These are phyloP conservation scores for Clavispora asparagi DNA, from an alignment of 805 yeast species.

Conservation along the genomic window DNA sequence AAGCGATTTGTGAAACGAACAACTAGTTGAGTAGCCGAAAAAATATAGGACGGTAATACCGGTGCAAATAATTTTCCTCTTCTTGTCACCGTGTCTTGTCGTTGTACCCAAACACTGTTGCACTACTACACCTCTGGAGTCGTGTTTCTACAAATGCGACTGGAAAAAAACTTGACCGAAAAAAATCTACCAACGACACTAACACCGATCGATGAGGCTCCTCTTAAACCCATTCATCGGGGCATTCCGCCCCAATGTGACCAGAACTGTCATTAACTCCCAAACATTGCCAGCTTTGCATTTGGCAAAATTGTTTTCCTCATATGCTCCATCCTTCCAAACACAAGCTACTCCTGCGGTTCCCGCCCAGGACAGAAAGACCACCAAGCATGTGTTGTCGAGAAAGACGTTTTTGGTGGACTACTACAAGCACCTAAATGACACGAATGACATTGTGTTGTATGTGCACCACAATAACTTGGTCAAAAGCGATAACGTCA, in stretches of 20 bases:
- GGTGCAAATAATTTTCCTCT: too few relatives aligned
- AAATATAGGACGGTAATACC: too few relatives aligned
- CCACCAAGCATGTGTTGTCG: slow-evolving; percentile 60
- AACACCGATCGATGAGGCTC: not conserved
- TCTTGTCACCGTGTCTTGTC: too few relatives aligned
- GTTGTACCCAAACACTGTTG: too few relatives aligned
- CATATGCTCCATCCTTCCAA: not conserved
- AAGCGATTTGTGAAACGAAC: too few relatives aligned
- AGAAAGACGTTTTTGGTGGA: slow-evolving; percentile 87
- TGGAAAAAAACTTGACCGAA: not conserved
- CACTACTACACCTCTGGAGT: not conserved
- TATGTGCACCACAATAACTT: slow-evolving; percentile 84
- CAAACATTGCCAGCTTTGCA: not conserved
- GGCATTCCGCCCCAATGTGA: not conserved
- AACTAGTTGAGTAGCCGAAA: too few relatives aligned
- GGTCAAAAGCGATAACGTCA: slow-evolving; percentile 60
- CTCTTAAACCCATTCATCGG: not conserved
- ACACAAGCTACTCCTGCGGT: not conserved
- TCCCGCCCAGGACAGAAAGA: slow-evolving; percentile 24
- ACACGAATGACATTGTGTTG: slow-evolving; percentile 62
- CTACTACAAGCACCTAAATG: slow-evolving; percentile 66
- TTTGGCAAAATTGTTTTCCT: not conserved
- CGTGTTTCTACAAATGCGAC: not conserved
- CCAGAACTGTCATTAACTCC: not conserved
- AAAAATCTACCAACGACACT: not conserved